Conservation (phyloP, 1,139 yeast species). For the Pichiaceae sp. region DNA sequence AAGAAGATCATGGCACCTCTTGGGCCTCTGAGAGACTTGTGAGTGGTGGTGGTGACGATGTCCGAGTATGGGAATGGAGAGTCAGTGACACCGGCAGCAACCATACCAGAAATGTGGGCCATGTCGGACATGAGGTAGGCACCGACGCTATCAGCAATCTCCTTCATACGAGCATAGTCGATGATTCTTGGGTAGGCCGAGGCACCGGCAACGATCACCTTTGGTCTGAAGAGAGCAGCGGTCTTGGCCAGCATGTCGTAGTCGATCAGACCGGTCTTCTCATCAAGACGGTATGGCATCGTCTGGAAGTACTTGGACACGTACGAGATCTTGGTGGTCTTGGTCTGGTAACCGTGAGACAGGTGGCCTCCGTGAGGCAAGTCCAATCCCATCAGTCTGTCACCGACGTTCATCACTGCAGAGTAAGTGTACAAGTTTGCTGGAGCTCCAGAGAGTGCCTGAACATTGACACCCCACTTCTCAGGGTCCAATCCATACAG, state of each 20-base stretch:
- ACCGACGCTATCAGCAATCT: slow-evolving; percentile 87
- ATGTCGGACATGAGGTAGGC: slow-evolving; percentile 88
- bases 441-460: slow-evolving; percentile 90
- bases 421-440: slow-evolving; percentile 92
- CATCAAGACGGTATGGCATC: slow-evolving; percentile 89
- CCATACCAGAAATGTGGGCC: slow-evolving; percentile 95
- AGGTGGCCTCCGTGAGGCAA: slow-evolving; percentile 97
- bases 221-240: slow-evolving; percentile 85
- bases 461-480: slow-evolving; percentile 95
- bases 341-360: slow-evolving; percentile 93
- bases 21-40: slow-evolving; percentile 95
- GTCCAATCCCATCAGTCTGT: slow-evolving; percentile 92
- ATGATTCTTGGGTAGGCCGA: slow-evolving; percentile 90
- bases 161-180: slow-evolving; percentile 82
- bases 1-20: slow-evolving; percentile 98
- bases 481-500: slow-evolving; percentile 71
- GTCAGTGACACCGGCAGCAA: slow-evolving; percentile 86
- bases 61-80: slow-evolving; percentile 94
- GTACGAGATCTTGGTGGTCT: slow-evolving; percentile 78
- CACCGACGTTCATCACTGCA: slow-evolving; percentile 86
- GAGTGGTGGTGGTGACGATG: slow-evolving; percentile 95
- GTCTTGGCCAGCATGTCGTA: slow-evolving; percentile 82
- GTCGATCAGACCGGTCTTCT: slow-evolving; percentile 82
- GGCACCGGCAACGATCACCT: slow-evolving; percentile 92
- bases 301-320: slow-evolving; percentile 93